Evolutionary conservation across 768 basidiomycete genomes (phyloP), one percentile per base, ranked within the genome.

Genomic region (Lentinula edodes): DNA sequence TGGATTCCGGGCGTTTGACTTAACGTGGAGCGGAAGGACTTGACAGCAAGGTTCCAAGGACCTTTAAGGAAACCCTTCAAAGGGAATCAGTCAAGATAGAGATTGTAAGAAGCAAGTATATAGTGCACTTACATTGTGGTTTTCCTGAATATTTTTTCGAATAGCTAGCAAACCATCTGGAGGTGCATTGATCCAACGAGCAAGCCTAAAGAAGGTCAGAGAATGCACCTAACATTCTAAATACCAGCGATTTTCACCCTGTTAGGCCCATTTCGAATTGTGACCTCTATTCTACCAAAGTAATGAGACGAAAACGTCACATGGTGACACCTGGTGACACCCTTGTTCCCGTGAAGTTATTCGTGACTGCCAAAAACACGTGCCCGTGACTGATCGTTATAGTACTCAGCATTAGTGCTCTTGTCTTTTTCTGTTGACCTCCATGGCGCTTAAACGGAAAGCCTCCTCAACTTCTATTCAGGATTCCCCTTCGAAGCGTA

Each of bases 131-230:
- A 75, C 90, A 70, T 88, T 85, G 70, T 92, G 89, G 65, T 92
- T 92, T 41, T 79, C 75, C 2, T 77, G 62, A 50, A 93, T 86
- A 65, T 91, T 91, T 48, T 89, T 82, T 63, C 78, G 74, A 39
- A 92, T 86, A 53, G 88, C 79, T 55, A 86, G 81, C 20, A 92
- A 72, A 34, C 89, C 89, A 58, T 83, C 80, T 10, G 85, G 79
- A 3, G 91, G 90, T n/a, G 90, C 88, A 72, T 92, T 91, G 34
- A 87, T 81, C 91, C 90, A 91, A 65, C 91, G 82, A 46, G 89
- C 91, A 57, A 93, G 75, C 51, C 90, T 91, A 65, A 28, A 58
- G 38, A 62, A 53, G 61, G 28, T 42, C 59, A 59, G 23, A 28
- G 15, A 45, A 0, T 36, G 18, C n/a, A 56, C 18, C 9, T 28